Evolutionary conservation across 352 stramenopile species (phyloP).

Genomic region (Pelagophyceae sp.): DNA sequence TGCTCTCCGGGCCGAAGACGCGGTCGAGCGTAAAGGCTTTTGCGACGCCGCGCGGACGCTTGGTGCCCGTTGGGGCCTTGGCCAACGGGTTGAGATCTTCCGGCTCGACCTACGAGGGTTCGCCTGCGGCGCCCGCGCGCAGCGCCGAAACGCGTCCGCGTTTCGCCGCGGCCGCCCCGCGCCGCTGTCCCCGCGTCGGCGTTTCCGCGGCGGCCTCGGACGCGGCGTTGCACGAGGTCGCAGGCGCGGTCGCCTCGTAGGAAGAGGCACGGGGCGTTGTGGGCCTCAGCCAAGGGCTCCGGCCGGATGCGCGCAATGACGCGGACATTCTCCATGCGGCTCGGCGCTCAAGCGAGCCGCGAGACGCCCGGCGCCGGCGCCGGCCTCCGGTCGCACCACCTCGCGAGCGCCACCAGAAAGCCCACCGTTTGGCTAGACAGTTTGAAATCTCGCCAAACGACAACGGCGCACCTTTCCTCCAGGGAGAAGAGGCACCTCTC

Average conservation of each 20-base stretch:
- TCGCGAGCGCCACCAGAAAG: too few species aligned
- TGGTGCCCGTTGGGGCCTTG: not conserved
- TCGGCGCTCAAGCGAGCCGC: too few species aligned
- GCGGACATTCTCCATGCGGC: conserved; percentile 10
- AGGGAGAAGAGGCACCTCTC: too few species aligned
- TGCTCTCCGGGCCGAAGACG: conserved; percentile 59
- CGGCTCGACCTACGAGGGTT: conserved; percentile 5
- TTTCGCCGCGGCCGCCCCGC: too few species aligned
- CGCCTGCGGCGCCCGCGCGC: too few species aligned
- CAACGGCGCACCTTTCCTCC: too few species aligned
- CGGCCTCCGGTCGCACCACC: too few species aligned
- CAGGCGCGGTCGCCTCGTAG: not conserved
- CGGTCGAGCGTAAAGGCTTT: conserved; percentile 74
- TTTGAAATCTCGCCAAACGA: too few species aligned
- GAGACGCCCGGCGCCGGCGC: too few species aligned
- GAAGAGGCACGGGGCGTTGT: not conserved
- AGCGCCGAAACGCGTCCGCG: too few species aligned
- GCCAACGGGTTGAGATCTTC: not conserved
- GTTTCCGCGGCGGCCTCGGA: too few species aligned
- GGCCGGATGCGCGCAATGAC: conserved; percentile 17
- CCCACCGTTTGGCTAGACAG: too few species aligned
- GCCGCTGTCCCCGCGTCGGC: not conserved
- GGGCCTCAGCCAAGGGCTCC: not conserved
- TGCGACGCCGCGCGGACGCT: conserved; percentile 35
- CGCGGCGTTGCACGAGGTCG: not conserved